These are phyloP conservation scores for Orbilia ellipsospora DNA, from an alignment of 2,329 filamentous ascomycete genomes.

Conservation along the genomic window DNA sequence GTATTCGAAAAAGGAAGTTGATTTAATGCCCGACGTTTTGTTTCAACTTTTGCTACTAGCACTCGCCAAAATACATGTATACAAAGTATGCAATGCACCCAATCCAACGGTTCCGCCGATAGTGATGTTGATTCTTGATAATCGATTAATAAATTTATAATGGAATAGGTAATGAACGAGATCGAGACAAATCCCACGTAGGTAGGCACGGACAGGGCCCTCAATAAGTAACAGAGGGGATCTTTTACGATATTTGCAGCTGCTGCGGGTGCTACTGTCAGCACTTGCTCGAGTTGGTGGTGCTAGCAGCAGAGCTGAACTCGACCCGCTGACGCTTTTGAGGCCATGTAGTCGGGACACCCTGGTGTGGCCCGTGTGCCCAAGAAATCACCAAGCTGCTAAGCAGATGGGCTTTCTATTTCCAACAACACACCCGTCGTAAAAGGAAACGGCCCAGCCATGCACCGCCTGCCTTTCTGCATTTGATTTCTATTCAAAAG, in stretches of 20 bases:
- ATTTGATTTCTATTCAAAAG: neutral
- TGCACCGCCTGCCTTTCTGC: constrained; percentile 31
- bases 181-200: neutral
- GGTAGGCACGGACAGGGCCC: constrained; percentile 19
- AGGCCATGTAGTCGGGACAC: constrained; percentile 8
- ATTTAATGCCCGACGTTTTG: neutral
- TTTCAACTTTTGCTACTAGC: neutral
- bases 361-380: constrained; percentile 31
- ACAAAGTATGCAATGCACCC: no score
- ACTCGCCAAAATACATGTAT: no score
- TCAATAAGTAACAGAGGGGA: constrained; percentile 36
- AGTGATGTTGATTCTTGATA: no score
- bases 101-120: no score
- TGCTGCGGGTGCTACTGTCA: constrained; percentile 15
- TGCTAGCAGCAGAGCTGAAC: constrained; percentile 42
- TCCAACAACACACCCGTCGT: constrained; percentile 32
- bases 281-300: constrained; percentile 45
- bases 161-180: no score
- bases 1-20: no score
- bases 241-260: constrained; percentile 26
- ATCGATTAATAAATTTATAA: no score
- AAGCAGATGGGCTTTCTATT: constrained; percentile 23
- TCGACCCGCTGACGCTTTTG: constrained; percentile 24
- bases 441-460: constrained; percentile 12
- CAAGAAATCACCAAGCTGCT: constrained; percentile 12